These are phyloP conservation scores for Alternaria metachromatica DNA, from an alignment of 2,329 filamentous ascomycete species.

Conservation along the genomic window DNA sequence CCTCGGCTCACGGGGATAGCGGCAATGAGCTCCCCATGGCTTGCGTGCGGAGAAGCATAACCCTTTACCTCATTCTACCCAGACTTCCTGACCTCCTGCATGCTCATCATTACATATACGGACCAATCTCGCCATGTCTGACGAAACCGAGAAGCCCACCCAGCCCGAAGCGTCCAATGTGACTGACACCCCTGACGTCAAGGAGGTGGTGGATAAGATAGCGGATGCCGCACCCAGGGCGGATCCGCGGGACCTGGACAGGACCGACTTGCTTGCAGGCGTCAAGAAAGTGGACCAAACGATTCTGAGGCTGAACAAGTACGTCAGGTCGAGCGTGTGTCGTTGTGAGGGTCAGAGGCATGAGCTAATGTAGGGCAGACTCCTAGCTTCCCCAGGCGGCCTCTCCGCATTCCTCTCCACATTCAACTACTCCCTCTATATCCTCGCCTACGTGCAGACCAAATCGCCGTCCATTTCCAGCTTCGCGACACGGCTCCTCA, in stretches of 20 bases:
- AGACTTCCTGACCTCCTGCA: slow-evolving; percentile 17
- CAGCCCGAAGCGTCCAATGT: slow-evolving; percentile 44
- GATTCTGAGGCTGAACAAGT: slow-evolving; percentile 56
- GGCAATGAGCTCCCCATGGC: not conserved
- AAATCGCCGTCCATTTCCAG: slow-evolving; percentile 43
- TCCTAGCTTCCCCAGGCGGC: slow-evolving; percentile 54
- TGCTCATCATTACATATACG: slow-evolving; percentile 5
- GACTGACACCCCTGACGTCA: slow-evolving; percentile 22
- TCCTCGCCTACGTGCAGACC: slow-evolving; percentile 53
- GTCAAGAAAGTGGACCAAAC: slow-evolving; percentile 48
- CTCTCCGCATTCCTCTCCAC: slow-evolving; percentile 55
- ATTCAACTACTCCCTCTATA: slow-evolving; percentile 56
- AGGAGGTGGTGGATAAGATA: slow-evolving; percentile 35
- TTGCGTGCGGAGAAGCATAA: slow-evolving; percentile 23
- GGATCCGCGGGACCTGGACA: slow-evolving; percentile 19
- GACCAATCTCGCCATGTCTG: slow-evolving; percentile 35
- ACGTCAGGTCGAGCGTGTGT: not conserved
- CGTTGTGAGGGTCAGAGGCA: not conserved
- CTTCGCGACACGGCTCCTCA: slow-evolving; percentile 40
- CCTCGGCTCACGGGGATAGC: slow-evolving; percentile 25
- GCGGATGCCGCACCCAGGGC: slow-evolving; percentile 23
- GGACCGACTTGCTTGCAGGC: slow-evolving; percentile 33
- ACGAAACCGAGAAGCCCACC: slow-evolving; percentile 38
- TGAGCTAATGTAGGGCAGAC: slow-evolving; percentile 34
- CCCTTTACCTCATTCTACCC: slow-evolving; percentile 18